Evolutionary conservation across 164 flowering plant species (phyloP).

Genomic region (Tetrastigma voinierianum): DNA sequence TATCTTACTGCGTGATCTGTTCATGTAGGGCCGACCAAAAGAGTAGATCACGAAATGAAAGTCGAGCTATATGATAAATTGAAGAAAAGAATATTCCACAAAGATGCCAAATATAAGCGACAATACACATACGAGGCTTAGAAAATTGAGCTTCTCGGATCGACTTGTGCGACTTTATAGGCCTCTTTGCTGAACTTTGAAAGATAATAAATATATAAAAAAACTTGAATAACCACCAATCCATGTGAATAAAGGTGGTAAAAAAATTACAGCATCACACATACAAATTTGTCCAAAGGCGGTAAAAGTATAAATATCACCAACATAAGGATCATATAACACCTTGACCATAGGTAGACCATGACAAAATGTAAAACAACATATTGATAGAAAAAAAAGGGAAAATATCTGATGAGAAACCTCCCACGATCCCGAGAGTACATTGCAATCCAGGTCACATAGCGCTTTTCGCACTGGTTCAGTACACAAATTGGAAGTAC

Average conservation of each 20-base stretch:
- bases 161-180: slow-evolving; percentile 71
- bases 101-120: neutral
- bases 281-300: neutral
- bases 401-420: slow-evolving; percentile 28
- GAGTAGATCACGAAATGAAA: neutral
- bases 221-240: neutral
- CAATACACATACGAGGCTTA: slow-evolving; percentile 76
- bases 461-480: slow-evolving; percentile 83
- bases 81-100: slow-evolving; percentile 1
- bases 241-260: neutral
- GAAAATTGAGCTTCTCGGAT: slow-evolving; percentile 88
- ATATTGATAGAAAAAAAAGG: neutral
- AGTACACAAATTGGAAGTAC: slow-evolving; percentile 85
- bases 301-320: too few species aligned
- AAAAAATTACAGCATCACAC: neutral
- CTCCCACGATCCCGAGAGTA: slow-evolving; percentile 89
- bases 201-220: slow-evolving; percentile 11
- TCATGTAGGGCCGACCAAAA: slow-evolving; percentile 81
- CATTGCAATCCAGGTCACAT: slow-evolving; percentile 95
- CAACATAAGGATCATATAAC: too few species aligned
- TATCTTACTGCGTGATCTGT: slow-evolving; percentile 85
- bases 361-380: neutral
- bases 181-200: slow-evolving; percentile 68
- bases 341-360: neutral
- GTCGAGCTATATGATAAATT: neutral